Conservation (phyloP, 106 monocot genomes). For the Posidonia australis region DNA sequence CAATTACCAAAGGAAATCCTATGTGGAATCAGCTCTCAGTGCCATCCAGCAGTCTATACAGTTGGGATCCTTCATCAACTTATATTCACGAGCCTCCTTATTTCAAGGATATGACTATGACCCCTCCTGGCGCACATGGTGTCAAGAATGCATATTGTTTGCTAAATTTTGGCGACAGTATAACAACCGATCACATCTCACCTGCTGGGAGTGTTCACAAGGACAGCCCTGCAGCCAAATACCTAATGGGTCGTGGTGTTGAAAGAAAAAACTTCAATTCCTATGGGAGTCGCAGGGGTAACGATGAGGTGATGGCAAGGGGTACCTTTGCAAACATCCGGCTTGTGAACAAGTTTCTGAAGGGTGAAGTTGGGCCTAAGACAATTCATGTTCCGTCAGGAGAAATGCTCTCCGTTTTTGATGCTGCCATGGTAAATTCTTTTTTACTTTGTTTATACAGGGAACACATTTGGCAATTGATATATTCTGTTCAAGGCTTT, state of each 20-base stretch:
- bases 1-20: conserved; percentile 70
- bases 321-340: conserved; percentile 94
- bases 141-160: conserved; percentile 80
- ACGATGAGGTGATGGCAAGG: conserved; percentile 89
- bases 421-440: conserved; percentile 72
- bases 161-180: conserved; percentile 79
- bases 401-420: conserved; percentile 81
- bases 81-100: conserved; percentile 94
- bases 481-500: not conserved
- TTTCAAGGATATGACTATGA: conserved; percentile 87
- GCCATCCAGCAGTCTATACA: conserved; percentile 39
- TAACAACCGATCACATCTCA: conserved; percentile 95
- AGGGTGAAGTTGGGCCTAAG: conserved; percentile 85
- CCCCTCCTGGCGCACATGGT: conserved; percentile 70
- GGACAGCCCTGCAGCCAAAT: conserved; percentile 84
- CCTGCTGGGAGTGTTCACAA: conserved; percentile 89
- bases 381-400: conserved; percentile 82
- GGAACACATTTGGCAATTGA: not conserved
- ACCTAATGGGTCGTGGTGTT: conserved; percentile 56
- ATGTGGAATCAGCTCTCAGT: conserved; percentile 69
- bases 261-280: conserved; percentile 89
- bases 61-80: conserved; percentile 57
- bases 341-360: conserved; percentile 75
- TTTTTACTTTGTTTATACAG: not conserved
- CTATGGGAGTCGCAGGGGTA: conserved; percentile 86